A percentile compares a stretch with the other conserved stretches of the same genome.
These are phyloP conservation scores for Fusarium sp. DNA, from an alignment of 2,329 filamentous ascomycete species.

Conservation along the genomic window DNA sequence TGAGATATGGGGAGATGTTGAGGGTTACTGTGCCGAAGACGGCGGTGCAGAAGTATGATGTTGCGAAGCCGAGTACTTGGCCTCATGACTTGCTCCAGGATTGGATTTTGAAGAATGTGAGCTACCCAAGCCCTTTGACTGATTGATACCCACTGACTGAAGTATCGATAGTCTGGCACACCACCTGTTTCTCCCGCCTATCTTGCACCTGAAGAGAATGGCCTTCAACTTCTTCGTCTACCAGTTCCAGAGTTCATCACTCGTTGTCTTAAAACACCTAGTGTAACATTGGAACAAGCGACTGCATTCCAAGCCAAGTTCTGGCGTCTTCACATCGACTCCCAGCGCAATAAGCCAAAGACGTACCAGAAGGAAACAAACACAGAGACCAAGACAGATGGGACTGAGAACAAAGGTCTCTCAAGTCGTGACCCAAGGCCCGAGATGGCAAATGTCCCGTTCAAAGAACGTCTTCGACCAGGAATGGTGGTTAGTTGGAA, in stretches of 20 bases:
- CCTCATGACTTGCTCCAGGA: constrained; percentile 52
- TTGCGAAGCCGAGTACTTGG: constrained; percentile 54
- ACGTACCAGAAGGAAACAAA: background rate
- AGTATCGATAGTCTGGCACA: constrained; percentile 52
- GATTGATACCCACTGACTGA: background rate
- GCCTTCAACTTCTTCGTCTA: constrained; percentile 57
- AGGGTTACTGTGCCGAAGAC: constrained; percentile 53
- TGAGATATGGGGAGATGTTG: constrained; percentile 62
- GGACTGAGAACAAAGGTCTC: constrained; percentile 6
- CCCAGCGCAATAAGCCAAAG: constrained; percentile 41
- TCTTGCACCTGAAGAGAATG: constrained; percentile 56
- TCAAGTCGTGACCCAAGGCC: constrained; percentile 50
- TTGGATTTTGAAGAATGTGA: constrained; percentile 58
- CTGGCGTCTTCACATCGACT: constrained; percentile 58
- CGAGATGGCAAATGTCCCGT: constrained; percentile 45
- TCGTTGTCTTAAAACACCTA: constrained; percentile 55
- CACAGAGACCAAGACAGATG: background rate
- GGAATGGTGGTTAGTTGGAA: constrained; percentile 57
- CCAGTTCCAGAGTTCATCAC: constrained; percentile 54
- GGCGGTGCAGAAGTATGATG: constrained; percentile 42
- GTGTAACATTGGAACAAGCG: constrained; percentile 54
- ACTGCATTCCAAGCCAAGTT: constrained; percentile 57
- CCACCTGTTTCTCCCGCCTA: constrained; percentile 50
- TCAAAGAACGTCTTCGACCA: constrained; percentile 56
- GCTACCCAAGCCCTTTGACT: constrained; percentile 19